Base-by-base conservation (phyloP, 2,329 filamentous ascomycete species). In the Graphilbum ipis-grandicollis region DNA sequence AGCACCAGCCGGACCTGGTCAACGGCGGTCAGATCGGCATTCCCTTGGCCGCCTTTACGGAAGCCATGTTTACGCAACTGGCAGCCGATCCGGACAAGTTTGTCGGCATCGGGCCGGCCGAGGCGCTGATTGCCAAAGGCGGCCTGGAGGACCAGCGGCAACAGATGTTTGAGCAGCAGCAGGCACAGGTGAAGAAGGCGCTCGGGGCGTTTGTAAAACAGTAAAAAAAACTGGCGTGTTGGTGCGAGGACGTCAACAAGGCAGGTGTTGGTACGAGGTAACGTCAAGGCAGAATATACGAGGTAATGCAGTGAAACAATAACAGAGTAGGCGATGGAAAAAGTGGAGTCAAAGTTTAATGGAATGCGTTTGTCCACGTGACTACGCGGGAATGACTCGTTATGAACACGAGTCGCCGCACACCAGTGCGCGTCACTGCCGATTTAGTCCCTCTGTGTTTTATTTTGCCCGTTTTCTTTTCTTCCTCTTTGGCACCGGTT, bases 1-100 rank as follows among this genome's bases (percentile, higher is more conserved):
- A 37, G 33, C 49, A 52, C 42, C 55, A 62, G 42, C 50, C 62
- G 41, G 60, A 60, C n/a, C 38, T 57, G 19, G 53, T 59, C 14
- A 45, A 48, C 7, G 63, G 63, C 4, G 51, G 53, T 3, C 44
- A 50, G 6, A 39, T 69, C 12, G 66, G 63, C 3, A 68, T 71
- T 60, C 63, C 65, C 3, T 37, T 66, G 15, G 47, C 46, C 4
- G 47, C 54, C 3, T 71, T 63, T 41, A 56, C 52, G 0, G 53
- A 63, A 2, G 48, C 54, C 22, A 54, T 59, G 19, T 63, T 55
- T 42, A 37, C 48, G 12, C 56, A 51, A 17, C 47, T 67, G 10
- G 38, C 38, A 4, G 45, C 44, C 3, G 62, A 60, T 4, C 37
- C 41, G 1, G 48, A 53, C 17, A 55, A 60, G 25, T 51, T 59